Conservation (phyloP, 2,329 filamentous ascomycete genomes). For the Penicillium sp. region DNA sequence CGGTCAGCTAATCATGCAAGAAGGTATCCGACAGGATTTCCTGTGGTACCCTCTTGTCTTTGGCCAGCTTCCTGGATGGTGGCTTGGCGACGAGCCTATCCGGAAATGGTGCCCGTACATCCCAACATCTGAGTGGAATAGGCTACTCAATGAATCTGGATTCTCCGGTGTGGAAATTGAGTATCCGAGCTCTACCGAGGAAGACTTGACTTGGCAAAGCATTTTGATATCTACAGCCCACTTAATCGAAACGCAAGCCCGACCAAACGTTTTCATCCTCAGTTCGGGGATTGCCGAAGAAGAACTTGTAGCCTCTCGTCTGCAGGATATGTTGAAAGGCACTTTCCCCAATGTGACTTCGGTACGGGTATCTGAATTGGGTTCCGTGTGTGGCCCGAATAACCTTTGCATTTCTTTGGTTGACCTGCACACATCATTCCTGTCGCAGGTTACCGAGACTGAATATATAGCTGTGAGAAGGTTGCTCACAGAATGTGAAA, state of each 20-base stretch:
- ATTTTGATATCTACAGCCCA: conserved; percentile 20
- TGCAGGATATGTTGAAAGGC: neutral
- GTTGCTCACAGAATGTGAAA: conserved; percentile 8
- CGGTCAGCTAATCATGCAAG: conserved; percentile 24
- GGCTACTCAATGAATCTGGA: conserved; percentile 10
- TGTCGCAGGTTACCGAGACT: neutral
- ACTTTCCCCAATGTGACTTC: neutral
- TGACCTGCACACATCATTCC: conserved; percentile 11
- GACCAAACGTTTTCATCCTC: conserved; percentile 7
- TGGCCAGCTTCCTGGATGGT: conserved; percentile 23
- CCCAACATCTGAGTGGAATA: conserved; percentile 16
- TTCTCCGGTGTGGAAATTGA: conserved; percentile 23
- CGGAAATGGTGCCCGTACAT: conserved; percentile 24
- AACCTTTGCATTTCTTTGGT: conserved; percentile 14
- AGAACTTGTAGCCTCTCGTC: neutral
- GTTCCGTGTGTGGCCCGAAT: neutral
- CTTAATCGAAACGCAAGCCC: neutral
- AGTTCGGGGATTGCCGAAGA: neutral
- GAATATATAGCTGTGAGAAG: conserved; percentile 5
- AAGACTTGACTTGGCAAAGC: conserved; percentile 22
- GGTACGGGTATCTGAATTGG: neutral
- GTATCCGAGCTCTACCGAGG: conserved; percentile 15
- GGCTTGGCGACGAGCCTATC: conserved; percentile 21
- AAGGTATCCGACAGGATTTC: conserved; percentile 23
- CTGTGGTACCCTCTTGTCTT: conserved; percentile 25